Conservation (phyloP, 768 basidiomycete genomes). For the Holtermannia corniformis region DNA sequence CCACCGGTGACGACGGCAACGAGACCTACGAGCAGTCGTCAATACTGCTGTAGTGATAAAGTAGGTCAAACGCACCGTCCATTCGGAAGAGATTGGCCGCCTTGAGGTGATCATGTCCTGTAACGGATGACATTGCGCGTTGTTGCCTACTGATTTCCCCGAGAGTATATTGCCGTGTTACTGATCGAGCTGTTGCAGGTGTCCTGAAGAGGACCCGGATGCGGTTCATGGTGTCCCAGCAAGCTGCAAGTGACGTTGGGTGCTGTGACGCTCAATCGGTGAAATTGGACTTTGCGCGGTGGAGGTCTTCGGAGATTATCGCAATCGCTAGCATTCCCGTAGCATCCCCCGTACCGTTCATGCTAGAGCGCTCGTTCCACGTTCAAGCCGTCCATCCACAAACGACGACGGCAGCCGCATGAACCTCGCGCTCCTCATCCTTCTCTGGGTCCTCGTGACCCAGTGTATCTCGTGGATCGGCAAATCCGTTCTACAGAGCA, state of each 20-base stretch:
- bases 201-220: too few species aligned
- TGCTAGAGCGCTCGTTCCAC: too few species aligned
- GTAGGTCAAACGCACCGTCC: not conserved
- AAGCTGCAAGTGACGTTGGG: not conserved
- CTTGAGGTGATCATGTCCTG: conserved; percentile 21
- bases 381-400: not conserved
- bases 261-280: not conserved
- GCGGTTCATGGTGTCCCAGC: too few species aligned
- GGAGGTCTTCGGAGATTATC: not conserved
- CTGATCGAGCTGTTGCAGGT: too few species aligned
- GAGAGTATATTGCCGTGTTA: too few species aligned
- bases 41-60: not conserved
- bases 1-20: conserved; percentile 29
- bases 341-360: too few species aligned
- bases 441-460: conserved; percentile 68
- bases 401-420: conserved; percentile 3
- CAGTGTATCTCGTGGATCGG: conserved; percentile 85
- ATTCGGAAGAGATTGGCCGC: conserved; percentile 19
- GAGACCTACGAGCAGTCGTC: conserved; percentile 9
- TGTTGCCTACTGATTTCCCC: too few species aligned
- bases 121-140: conserved; percentile 4
- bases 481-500: conserved; percentile 66
- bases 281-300: not conserved
- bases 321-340: not conserved
- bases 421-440: conserved; percentile 65